Evolutionary conservation across 805 yeast species (phyloP), one percentile per base, ranked within the genome.

Genomic region (Candida jianshihensis): DNA sequence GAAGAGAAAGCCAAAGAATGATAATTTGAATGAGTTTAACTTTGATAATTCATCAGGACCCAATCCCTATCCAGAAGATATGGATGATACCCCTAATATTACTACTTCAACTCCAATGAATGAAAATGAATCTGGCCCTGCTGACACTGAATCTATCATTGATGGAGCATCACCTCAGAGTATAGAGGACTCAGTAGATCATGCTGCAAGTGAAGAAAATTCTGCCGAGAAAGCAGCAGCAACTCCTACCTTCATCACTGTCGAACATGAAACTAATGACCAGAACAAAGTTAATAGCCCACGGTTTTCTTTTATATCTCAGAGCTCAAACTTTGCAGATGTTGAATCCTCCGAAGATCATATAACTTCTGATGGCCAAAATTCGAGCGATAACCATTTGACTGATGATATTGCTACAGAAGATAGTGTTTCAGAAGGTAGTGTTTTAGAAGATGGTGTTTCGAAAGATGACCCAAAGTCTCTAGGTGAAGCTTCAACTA

Each of bases 1-100:
- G 37, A 60, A 53, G 38, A 78, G 78, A 55, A 78, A 77, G 50
- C 56, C 56, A 8, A 77, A 73, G 0, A 59, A 66, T 30, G 57
- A 58, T 12, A 69, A 79, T 46, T 56, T 81, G 33, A 60, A 81
- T 43, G 65, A 61, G 42, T 64, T 64, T 41, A 61, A 63, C 16
- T 61, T 60, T 35, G 69, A 59, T 33, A 40, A 35, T 17, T 17
- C 32, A 17, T 8, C 9, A 28, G 17, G 24, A 21, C 8, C 24
- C 18, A 26, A n/a, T 24, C 26, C 26, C 5, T 12, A 24, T 11
- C 26, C 7, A 24, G 26, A 24, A n/a, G 13, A 7, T 12, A 7
- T n/a, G 13, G n/a, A 12, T 11, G n/a, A 6, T 9, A n/a, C n/a
- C 17, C n/a, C 29, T 26, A 6, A 12, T 17, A 14, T 21, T 8